A percentile compares a stretch with the other conserved stretches of the same genome.
phyloP scores from a whole-genome alignment of 306 rosid species.

The Gillenia trifoliata region DNA sequence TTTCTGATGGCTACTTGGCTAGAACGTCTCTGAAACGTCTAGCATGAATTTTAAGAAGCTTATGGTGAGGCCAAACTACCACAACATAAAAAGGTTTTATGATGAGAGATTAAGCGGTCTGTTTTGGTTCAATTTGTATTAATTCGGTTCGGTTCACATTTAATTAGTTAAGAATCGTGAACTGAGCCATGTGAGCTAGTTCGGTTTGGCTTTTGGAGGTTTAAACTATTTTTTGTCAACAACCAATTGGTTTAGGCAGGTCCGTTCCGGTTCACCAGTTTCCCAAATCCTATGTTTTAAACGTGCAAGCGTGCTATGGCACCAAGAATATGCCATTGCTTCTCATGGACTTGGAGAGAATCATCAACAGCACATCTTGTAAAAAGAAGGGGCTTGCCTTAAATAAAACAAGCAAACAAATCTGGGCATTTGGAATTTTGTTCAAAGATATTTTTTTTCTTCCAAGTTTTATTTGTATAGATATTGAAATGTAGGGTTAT shows the following conservation, averaged over 20 bases:
- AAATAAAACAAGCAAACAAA: conserved; percentile 31
- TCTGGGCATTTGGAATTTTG: conserved; percentile 40
- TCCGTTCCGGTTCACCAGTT: too few relatives aligned
- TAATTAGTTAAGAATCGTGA: background rate
- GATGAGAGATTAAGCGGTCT: background rate
- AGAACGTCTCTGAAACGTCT: background rate
- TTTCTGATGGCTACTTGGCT: background rate
- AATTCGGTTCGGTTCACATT: background rate
- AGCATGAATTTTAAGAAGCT: background rate
- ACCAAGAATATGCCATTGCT: conserved; percentile 34
- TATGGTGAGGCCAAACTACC: background rate
- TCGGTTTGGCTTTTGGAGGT: background rate
- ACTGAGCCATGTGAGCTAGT: background rate
- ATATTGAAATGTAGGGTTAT: conserved; percentile 46
- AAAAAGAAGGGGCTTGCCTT: conserved; percentile 13
- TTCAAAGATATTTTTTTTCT: conserved; percentile 28
- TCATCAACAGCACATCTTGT: conserved; percentile 16
- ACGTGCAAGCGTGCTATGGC: conserved; percentile 4
- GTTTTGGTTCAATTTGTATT: background rate
- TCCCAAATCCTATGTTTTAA: background rate
- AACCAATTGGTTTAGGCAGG: background rate
- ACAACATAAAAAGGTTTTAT: background rate
- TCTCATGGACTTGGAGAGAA: conserved; percentile 12
- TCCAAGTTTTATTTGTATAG: background rate
- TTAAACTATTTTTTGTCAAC: background rate